Evolutionary conservation across 2,329 filamentous ascomycete species (phyloP).

Genomic region (Cercospora sojina): DNA sequence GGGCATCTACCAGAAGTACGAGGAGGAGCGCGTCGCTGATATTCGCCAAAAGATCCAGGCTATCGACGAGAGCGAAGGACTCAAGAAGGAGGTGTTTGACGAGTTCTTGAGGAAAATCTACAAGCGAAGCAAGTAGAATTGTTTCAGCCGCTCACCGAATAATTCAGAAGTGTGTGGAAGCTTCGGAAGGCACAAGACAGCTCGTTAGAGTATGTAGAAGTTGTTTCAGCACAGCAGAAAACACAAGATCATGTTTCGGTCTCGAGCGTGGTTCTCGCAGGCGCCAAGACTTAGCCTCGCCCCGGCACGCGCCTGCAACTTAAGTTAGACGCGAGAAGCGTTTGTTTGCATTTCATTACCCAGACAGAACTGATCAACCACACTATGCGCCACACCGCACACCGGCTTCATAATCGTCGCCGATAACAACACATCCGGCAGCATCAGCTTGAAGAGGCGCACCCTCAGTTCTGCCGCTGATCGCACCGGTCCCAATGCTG

Average conservation of each 20-base stretch:
- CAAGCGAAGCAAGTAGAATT: slow-evolving; percentile 83
- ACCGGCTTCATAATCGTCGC: neutral
- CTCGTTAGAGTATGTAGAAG: neutral
- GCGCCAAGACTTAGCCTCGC: slow-evolving; percentile 8
- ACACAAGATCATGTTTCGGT: neutral
- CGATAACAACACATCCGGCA: neutral
- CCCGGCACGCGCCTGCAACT: slow-evolving; percentile 4
- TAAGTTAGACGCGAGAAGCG: neutral
- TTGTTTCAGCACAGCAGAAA: neutral
- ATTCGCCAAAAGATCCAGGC: slow-evolving; percentile 71
- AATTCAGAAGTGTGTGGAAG: neutral
- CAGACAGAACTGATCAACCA: neutral
- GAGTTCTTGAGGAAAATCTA: slow-evolving; percentile 95
- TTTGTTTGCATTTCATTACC: slow-evolving; percentile 4
- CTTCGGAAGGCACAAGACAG: neutral
- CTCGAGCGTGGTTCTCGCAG: neutral
- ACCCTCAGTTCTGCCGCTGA: neutral
- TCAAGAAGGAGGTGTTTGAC: slow-evolving; percentile 89
- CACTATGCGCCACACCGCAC: neutral
- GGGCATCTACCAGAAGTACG: slow-evolving; percentile 80
- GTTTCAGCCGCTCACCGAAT: neutral
- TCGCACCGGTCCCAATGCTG: slow-evolving; percentile 26
- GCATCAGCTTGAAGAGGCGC: neutral
- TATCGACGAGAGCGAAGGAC: slow-evolving; percentile 80
- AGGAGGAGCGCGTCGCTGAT: slow-evolving; percentile 81